Evolutionary conservation across 2,329 filamentous ascomycete genomes (phyloP).

Genomic region (Trichoderma atroviride): DNA sequence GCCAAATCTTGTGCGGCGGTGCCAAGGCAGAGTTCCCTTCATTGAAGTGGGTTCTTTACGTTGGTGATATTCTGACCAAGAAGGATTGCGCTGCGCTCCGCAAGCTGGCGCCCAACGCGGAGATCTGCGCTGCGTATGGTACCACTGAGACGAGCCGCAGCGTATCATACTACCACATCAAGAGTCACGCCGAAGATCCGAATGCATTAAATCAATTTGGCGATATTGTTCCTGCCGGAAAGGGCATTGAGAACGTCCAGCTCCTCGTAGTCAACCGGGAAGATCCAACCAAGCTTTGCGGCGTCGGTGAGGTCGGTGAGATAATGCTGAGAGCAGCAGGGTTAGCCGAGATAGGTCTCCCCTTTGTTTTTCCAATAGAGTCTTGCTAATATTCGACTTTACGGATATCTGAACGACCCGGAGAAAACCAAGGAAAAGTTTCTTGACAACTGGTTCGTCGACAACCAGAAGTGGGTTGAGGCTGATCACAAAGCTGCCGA

Average conservation of each 20-base stretch:
- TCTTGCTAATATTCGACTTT: not conserved
- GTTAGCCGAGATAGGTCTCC: conserved; percentile 61
- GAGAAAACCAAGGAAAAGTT: conserved; percentile 75
- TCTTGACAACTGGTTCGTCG: conserved; percentile 82
- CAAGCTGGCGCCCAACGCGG: conserved; percentile 71
- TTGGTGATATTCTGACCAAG: conserved; percentile 87
- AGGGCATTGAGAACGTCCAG: conserved; percentile 87
- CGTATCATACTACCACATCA: conserved; percentile 71
- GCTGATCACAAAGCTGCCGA: conserved; percentile 56
- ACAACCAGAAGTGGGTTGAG: conserved; percentile 68
- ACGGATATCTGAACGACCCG: conserved; percentile 66
- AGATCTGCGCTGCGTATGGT: conserved; percentile 84
- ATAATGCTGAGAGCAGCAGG: conserved; percentile 82
- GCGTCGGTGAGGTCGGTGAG: conserved; percentile 80
- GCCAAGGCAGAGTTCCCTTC: conserved; percentile 75
- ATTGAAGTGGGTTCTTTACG: conserved; percentile 80
- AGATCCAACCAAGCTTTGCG: conserved; percentile 68
- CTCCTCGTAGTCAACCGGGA: conserved; percentile 78
- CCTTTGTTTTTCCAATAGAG: not conserved
- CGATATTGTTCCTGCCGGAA: conserved; percentile 80
- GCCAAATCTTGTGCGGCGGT: conserved; percentile 88
- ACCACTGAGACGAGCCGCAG: conserved; percentile 82
- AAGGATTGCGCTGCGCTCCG: conserved; percentile 79
- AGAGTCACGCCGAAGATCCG: conserved; percentile 66
- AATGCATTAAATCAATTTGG: conserved; percentile 46